These are phyloP conservation scores for Luvunga scandens DNA, from an alignment of 345 rosid species.

Conservation along the genomic window DNA sequence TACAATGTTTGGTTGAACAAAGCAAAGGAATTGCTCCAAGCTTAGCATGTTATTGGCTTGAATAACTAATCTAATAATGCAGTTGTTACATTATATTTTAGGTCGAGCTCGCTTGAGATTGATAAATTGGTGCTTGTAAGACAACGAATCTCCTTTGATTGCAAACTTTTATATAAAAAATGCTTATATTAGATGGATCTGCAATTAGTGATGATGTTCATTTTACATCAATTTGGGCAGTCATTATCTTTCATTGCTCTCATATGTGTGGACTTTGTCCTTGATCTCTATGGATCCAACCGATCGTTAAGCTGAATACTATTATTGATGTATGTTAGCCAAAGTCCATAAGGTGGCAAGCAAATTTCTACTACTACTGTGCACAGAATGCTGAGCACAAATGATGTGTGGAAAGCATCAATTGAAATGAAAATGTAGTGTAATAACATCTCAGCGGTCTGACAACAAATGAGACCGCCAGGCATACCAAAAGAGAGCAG, in stretches of 20 bases:
- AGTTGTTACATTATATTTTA: not conserved
- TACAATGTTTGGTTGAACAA: slow-evolving; percentile 60
- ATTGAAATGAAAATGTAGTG: too few relatives aligned
- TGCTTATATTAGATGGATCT: not conserved
- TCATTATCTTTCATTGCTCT: too few relatives aligned
- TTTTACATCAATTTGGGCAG: too few relatives aligned
- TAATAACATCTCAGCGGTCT: too few relatives aligned
- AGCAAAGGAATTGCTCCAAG: slow-evolving; percentile 56
- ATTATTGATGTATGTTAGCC: slow-evolving; percentile 88
- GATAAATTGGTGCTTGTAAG: not conserved
- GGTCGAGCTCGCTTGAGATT: not conserved
- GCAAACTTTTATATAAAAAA: not conserved
- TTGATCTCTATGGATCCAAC: slow-evolving; percentile 42
- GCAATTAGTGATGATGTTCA: not conserved
- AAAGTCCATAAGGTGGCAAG: slow-evolving; percentile 59
- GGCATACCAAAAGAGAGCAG: too few relatives aligned
- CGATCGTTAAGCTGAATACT: slow-evolving; percentile 63
- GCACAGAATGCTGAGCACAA: too few relatives aligned
- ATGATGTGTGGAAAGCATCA: too few relatives aligned
- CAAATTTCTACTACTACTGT: too few relatives aligned
- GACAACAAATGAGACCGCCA: too few relatives aligned
- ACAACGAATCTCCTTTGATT: not conserved
- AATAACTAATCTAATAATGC: not conserved
- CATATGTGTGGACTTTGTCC: too few relatives aligned
- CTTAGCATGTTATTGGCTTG: slow-evolving; percentile 11